Conservation (phyloP, 208 protist species). For the Trypanosoma cruzi region DNA sequence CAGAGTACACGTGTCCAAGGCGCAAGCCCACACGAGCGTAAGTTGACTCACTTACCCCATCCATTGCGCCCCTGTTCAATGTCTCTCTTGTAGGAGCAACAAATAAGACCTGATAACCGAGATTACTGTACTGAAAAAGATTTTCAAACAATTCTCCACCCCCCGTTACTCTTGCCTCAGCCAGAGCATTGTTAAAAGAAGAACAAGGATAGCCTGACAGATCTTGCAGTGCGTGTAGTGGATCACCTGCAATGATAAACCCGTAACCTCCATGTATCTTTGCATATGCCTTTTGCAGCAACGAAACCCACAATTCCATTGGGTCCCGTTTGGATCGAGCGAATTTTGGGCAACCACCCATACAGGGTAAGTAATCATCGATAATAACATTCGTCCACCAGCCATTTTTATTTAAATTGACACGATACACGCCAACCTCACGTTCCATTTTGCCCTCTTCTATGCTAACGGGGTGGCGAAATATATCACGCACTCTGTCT, state of each 20-base stretch:
- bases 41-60: conserved; percentile 36
- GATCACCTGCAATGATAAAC: conserved; percentile 76
- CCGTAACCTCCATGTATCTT: conserved; percentile 85
- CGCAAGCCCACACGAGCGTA: conserved; percentile 61
- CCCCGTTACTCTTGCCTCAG: conserved; percentile 43
- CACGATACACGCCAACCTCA: conserved; percentile 58
- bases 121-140: conserved; percentile 41
- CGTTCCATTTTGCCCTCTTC: conserved; percentile 60
- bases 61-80: conserved; percentile 29
- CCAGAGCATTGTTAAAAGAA: conserved; percentile 70
- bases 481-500: conserved; percentile 61
- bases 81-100: conserved; percentile 62
- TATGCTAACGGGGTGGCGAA: conserved; percentile 68
- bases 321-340: conserved; percentile 61
- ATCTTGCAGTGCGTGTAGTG: conserved; percentile 78
- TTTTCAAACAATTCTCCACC: conserved; percentile 57
- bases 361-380: conserved; percentile 86
- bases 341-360: conserved; percentile 62
- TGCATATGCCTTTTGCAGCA: conserved; percentile 92
- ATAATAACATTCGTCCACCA: conserved; percentile 88
- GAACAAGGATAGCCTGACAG: conserved; percentile 73
- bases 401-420: conserved; percentile 88
- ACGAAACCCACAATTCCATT: conserved; percentile 73
- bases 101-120: conserved; percentile 61
- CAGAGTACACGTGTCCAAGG: conserved; percentile 64